Base-by-base conservation (phyloP, 805 yeast species). In the Ogataea pini region DNA sequence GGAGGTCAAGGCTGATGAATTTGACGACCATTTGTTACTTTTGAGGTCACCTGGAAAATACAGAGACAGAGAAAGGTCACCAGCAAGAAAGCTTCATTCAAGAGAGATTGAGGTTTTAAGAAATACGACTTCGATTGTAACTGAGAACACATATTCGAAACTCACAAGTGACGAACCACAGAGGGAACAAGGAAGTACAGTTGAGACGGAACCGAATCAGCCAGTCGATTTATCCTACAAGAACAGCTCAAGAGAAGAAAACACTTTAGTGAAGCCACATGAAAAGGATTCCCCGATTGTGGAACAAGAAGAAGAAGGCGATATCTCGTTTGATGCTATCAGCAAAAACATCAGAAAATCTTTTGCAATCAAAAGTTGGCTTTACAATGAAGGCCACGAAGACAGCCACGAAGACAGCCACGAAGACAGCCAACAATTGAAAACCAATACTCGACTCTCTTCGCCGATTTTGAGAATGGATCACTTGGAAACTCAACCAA, bases 321-420 rank as follows among this genome's bases (percentile, higher is more conserved):
- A 64, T 42, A 47, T 59, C 22, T 64, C 69, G 4, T 64, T 64
- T 52, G 68, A 64, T 17, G 61, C 57, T 6, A 63, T 64, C 16
- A 63, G 65, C 44, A 54, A 53, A 28, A 59, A 62, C 25, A 64
- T 64, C n/a, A 46, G 69, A 33, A 62, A 64, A 42, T 64, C 69
- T 16, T 54, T 62, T 52, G 65, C 65, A 13, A 55, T 57, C 2
- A 61, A 61, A 43, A 50, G 44, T 10, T 24, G 42, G 44, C 42
- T 55, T 31, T 38, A 44, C 40, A 47, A 42, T n/a, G 52, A 52
- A 27, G 42, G 42, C 12, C 25, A 36, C 13, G 47, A 31, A 7
- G 43, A 44, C 7, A 25, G 8, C 4, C 41, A 19, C 4, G 14
- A 34, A n/a, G 34, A 31, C n/a, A n/a, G n/a, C n/a, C n/a, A n/a